A percentile compares a stretch with the other conserved stretches of the same genome.
These are phyloP conservation scores for Termitomyces sp. DNA, from an alignment of 768 basidiomycete species.

Conservation along the genomic window DNA sequence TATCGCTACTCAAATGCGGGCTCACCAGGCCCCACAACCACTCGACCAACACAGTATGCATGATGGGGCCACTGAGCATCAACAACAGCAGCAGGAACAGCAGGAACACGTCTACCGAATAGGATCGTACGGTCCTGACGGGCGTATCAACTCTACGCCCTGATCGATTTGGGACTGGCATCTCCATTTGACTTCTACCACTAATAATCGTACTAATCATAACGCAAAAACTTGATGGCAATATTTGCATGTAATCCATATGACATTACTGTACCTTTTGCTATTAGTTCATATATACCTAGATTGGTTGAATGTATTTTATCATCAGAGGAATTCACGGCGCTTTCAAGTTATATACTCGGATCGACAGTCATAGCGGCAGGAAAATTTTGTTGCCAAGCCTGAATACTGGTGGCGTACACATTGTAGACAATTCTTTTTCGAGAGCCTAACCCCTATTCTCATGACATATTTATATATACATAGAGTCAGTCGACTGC, in stretches of 20 bases:
- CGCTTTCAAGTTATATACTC: not conserved
- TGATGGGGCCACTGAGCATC: slow-evolving; percentile 24
- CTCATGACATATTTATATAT: not conserved
- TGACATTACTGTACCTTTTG: slow-evolving; percentile 23
- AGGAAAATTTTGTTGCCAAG: not conserved
- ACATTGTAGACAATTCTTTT: not conserved
- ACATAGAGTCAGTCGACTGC: not conserved
- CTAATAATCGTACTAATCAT: slow-evolving; percentile 16
- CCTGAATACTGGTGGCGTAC: not conserved
- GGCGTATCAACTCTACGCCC: slow-evolving; percentile 43
- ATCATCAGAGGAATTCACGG: slow-evolving; percentile 3
- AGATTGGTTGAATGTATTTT: slow-evolving; percentile 22
- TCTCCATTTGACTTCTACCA: not conserved
- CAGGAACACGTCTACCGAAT: slow-evolving; percentile 30
- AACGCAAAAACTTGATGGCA: slow-evolving; percentile 7
- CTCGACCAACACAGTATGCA: slow-evolving; percentile 40
- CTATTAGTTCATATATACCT: slow-evolving; percentile 26
- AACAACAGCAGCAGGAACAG: not conserved
- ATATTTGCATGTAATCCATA: slow-evolving; percentile 15
- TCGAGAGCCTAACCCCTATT: not conserved
- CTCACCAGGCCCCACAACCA: slow-evolving; percentile 36
- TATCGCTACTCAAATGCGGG: slow-evolving; percentile 40
- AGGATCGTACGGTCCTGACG: slow-evolving; percentile 39
- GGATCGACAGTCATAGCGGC: not conserved
- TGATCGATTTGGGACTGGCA: slow-evolving; percentile 25